Evolutionary conservation across 345 rosid species (phyloP).

Genomic region (Cardamine chenopodiifolia): DNA sequence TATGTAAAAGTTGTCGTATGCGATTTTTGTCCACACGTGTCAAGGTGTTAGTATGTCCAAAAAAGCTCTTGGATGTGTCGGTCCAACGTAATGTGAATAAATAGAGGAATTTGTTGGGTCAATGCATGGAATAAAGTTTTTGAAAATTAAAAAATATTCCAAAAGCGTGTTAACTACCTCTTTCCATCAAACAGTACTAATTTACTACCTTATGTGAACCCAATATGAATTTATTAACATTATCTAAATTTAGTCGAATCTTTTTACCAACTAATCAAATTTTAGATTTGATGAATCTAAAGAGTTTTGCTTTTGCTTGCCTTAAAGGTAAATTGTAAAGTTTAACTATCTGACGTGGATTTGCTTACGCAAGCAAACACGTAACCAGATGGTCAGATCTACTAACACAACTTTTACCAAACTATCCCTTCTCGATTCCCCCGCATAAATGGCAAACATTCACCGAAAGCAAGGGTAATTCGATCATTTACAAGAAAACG

Average conservation of each 20-base stretch:
- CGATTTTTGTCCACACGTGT: slow-evolving; percentile 11
- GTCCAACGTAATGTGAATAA: slow-evolving; percentile 28
- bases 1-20: neutral
- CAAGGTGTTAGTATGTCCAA: neutral
- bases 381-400: slow-evolving; percentile 20
- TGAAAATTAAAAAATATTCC: slow-evolving; percentile 26
- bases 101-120: slow-evolving; percentile 21
- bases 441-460: neutral
- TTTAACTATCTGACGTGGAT: slow-evolving; percentile 29
- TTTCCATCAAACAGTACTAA: neutral
- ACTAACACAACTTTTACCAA: neutral
- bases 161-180: slow-evolving; percentile 18
- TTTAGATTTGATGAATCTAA: slow-evolving; percentile 20
- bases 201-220: neutral
- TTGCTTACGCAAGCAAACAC: slow-evolving; percentile 37
- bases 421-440: neutral
- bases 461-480: neutral
- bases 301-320: slow-evolving; percentile 35
- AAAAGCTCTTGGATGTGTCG: slow-evolving; percentile 14
- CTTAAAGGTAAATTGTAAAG: neutral
- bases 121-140: slow-evolving; percentile 35
- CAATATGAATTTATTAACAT: neutral
- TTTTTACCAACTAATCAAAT: slow-evolving; percentile 19
- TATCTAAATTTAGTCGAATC: slow-evolving; percentile 22
- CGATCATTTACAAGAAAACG: neutral